Evolutionary conservation across 345 rosid species (phyloP), one percentile per base, ranked within the genome.

Genomic region (Linum trigynum): DNA sequence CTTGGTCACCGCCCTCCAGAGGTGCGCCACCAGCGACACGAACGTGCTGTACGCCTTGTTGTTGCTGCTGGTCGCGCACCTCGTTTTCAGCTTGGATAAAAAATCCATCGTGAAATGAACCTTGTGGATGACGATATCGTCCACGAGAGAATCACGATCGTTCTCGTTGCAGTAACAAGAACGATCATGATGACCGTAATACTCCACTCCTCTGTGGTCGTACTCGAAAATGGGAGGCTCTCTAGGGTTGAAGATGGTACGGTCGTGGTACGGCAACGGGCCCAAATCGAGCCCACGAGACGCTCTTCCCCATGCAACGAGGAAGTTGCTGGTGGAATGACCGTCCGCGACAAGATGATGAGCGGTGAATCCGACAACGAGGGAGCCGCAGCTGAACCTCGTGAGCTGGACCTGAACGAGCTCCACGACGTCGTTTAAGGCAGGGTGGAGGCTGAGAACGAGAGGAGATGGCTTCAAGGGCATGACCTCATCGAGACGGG

Each of bases 231-330:
- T 42, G 0, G 76, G 76, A 1, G 72, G 76, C 32, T 71, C 56
- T 41, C 68, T 57, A 38, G 78, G 71, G 3, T n/a, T 23, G 56
- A 78, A 74, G 15, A 62, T 71, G 9, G 75, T 39, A 15, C 69
- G 71, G 48, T 69, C 81, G 42, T 69, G 72, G 3, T 48, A 3
- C 3, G 74, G 74, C 10, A 39, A 67, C 0, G 71, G 74, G 17
- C 37, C 60, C 43, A 74, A 55, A 35, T 71, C 74, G 9, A 75
- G 39, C 16, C 81, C 78, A 2, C 74, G 71, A 39, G 67, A 61
- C 10, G 76, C 81, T 65, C 64, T 66, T 0, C 81, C 81, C 76
- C 78, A 74, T 2, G 71, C 74, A 63, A 78, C 69, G 6, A 78
- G 66, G 63, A 78, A 78, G 63, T 63, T 71, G 65, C 78, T 71